Base-by-base conservation (phyloP, 495 filamentous ascomycete genomes). In the Penicillium roqueforti region DNA sequence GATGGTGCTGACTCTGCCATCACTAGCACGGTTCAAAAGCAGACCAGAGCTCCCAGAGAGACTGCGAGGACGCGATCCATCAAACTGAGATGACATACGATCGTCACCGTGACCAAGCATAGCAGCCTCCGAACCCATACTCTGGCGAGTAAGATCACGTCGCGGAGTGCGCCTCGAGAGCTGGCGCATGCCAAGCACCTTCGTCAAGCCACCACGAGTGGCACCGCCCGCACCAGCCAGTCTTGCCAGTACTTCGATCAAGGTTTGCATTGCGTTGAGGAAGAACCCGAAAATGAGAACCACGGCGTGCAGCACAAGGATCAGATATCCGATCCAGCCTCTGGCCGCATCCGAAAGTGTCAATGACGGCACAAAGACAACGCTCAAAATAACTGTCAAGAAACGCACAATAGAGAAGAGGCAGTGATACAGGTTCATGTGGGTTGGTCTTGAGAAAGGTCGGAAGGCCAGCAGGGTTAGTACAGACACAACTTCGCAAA, bases 361-460 rank as follows among this genome's bases (percentile, higher is more conserved):
- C 4, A 97, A 75, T 11, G 87, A 86, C 3, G 92, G 91, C 11
- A 92, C 79, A 68, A 98, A 98, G 2, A 91, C 80, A 22, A 96
- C 81, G 74, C 88, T 92, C 19, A 98, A 75, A 28, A 97, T 77
- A 34, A 93, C 83, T 1, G 85, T 85, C 11, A 90, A 68, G 46
- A 97, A 83, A 18, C 93, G 83, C 14, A 95, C 73, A 11, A 82
- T 72, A 2, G 91, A 81, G 66, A 96, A 96, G 47, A 90, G 82
- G 19, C 86, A 86, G 58, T 98, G 92, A 61, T 95, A 96, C 4
- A 87, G 78, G 63, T 97, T 97, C 95, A 97, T 98, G n/a, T 91
- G 96, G 1, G 95, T 97, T 31, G 89, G 84, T 19, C 85, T 82
- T 42, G 92, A 84, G 63, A 92, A 98, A 11, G 93, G 93, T 18